Conservation (phyloP, 306 rosid genomes). For the Acmispon strigosus region DNA sequence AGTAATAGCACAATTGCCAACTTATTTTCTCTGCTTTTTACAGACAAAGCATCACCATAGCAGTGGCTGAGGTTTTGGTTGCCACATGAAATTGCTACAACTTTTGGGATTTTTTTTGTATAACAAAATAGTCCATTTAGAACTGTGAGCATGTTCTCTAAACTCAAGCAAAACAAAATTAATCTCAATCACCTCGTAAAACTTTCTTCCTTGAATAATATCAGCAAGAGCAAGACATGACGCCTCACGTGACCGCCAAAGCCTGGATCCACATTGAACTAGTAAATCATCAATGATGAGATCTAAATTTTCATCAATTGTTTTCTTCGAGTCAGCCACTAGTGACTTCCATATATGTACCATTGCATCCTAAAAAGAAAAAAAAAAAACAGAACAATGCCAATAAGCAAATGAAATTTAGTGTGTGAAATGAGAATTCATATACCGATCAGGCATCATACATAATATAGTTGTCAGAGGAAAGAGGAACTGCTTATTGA, state of each 20-base stretch:
- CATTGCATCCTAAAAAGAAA: conserved; percentile 81
- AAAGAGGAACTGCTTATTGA: neutral
- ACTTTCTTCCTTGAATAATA: conserved; percentile 83
- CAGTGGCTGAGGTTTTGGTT: neutral
- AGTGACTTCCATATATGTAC: conserved; percentile 96
- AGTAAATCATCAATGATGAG: conserved; percentile 74
- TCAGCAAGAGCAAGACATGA: conserved; percentile 92
- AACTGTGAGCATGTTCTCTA: neutral
- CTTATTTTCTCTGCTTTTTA: neutral
- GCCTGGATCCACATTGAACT: conserved; percentile 88
- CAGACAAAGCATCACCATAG: neutral
- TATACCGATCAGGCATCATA: neutral
- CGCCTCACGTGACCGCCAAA: conserved; percentile 96
- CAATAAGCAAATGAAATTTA: conserved; percentile 10
- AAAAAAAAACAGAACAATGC: conserved; percentile 6
- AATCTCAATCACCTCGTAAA: conserved; percentile 57
- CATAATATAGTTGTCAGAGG: neutral
- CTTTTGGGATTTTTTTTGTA: neutral
- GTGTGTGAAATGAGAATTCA: conserved; percentile 4
- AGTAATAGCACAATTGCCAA: neutral
- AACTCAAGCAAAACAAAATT: conserved; percentile 1
- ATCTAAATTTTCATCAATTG: conserved; percentile 82
- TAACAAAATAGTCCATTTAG: neutral
- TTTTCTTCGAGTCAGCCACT: conserved; percentile 87
- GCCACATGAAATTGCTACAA: neutral